Evolutionary conservation across 306 rosid species (phyloP), one percentile per base, ranked within the genome.

Genomic region (Lathyrus tuberosus): DNA sequence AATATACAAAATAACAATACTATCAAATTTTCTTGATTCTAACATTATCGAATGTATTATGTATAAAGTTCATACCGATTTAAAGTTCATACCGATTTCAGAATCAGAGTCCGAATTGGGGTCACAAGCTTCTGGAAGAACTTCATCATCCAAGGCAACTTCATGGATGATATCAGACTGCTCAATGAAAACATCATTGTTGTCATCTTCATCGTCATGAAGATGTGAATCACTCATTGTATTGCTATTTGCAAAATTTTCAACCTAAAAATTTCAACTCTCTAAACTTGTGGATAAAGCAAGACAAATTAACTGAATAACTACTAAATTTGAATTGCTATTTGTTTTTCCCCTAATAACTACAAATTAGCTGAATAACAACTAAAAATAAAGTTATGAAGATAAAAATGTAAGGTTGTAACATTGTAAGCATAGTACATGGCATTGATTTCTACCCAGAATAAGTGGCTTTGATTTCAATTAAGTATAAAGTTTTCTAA

Each of bases 81-180:
- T 42, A 8, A 2, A 70, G 35, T 37, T 14, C 63, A 22, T 56
- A 62, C 64, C 70, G 35, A 28, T 53, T 26, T 79, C 77, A 38
- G 6, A 5, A 28, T 79, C 83, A 57, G 65, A 69, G 15, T 42
- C 15, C 1, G 47, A 42, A 10, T 13, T 13, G 4, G 35, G 35
- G 35, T 31, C 35, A 31, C 35, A 0, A 5, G 35, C 35, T 31
- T 31, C 35, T 31, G 82, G 82, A 71, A 81, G 82, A 69, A 76
- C 70, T 77, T 81, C 85, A 47, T 67, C 59, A 54, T 81, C 85
- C 10, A 54, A 28, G 28, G 38, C 18, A 38, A 76, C 69, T 68
- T 76, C 82, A 15, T 47, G 70, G 17, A 72, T 47, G 46, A 81
- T 77, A 51, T 81, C 82, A 44, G 72, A 46, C 12, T 77, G 79